Evolutionary conservation across 768 basidiomycete species (phyloP), one percentile per base, ranked within the genome.

Genomic region (Artomyces pyxidatus): DNA sequence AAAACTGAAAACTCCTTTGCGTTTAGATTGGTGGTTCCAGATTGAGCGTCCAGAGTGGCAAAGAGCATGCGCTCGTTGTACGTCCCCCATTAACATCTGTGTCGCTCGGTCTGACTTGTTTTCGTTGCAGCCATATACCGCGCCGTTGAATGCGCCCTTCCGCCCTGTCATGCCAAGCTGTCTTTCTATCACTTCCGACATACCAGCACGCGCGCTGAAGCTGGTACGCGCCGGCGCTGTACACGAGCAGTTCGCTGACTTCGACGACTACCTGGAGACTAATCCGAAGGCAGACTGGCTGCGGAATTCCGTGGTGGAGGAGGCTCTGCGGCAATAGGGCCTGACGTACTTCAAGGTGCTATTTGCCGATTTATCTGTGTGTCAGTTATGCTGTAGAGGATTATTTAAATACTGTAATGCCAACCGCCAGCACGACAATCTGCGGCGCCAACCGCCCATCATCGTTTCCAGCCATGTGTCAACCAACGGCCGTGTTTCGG

Each of bases 261-360:
- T 89, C 53, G 88, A 90, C 50, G 88, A 89, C 56, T 84, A 89
- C 65, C 63, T 89, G 40, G 88, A 88, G 64, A 80, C 88, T 62
- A 80, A 81, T 42, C 75, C n/a, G n/a, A n/a, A 62, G 37, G 63
- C 69, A 49, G 74, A 76, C 49, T 77, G 75, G 74, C 53, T 78
- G 51, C 61, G 60, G 42, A 77, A 78, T 40, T 54, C 41, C 21
- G 61, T 50, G 1, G 53, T 55, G n/a, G n/a, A n/a, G n/a, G n/a
- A n/a, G n/a, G n/a, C n/a, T n/a, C n/a, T n/a, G n/a, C n/a, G n/a
- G n/a, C n/a, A n/a, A n/a, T n/a, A n/a, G n/a, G n/a, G n/a, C n/a
- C n/a, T n/a, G n/a, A n/a, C n/a, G n/a, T n/a, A n/a, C n/a, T n/a
- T n/a, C n/a, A n/a, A n/a, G n/a, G n/a, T n/a, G n/a, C n/a, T n/a